Percentiles rank a stretch among this genome's conserved stretches.
These are phyloP conservation scores for Hypoxylon sp. DNA, from an alignment of 2,329 filamentous ascomycete genomes.

Conservation along the genomic window DNA sequence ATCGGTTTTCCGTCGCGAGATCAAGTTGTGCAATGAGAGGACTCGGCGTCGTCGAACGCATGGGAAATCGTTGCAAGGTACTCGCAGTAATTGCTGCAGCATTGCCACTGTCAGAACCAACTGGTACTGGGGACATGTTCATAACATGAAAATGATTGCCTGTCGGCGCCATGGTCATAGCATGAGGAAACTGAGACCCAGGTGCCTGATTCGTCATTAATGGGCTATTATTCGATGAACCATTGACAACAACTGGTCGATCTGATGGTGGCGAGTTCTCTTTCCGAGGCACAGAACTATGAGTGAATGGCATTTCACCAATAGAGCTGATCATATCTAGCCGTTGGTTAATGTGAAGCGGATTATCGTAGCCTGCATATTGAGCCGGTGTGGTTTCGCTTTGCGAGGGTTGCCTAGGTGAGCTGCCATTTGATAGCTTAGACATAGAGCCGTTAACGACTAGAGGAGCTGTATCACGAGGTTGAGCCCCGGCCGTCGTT, in stretches of 20 bases:
- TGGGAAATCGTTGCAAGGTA: slow-evolving; percentile 50
- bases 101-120: slow-evolving; percentile 45
- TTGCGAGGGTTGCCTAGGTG: slow-evolving; percentile 51
- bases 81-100: slow-evolving; percentile 24
- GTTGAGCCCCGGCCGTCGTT: slow-evolving; percentile 52
- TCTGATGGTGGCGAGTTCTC: slow-evolving; percentile 54
- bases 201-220: slow-evolving; percentile 31
- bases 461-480: slow-evolving; percentile 55
- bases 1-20: slow-evolving; percentile 64
- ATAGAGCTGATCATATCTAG: slow-evolving; percentile 46
- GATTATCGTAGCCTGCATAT: slow-evolving; percentile 56
- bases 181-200: slow-evolving; percentile 46
- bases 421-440: slow-evolving; percentile 49
- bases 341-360: slow-evolving; percentile 57
- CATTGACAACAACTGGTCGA: slow-evolving; percentile 65
- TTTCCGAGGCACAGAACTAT: slow-evolving; percentile 46
- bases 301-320: slow-evolving; percentile 43
- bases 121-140: slow-evolving; percentile 45
- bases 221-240: slow-evolving; percentile 42
- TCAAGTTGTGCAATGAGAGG: slow-evolving; percentile 69
- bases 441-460: slow-evolving; percentile 61
- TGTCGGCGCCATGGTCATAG: slow-evolving; percentile 50
- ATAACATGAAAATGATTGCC: slow-evolving; percentile 36
- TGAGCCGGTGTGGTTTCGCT: slow-evolving; percentile 51
- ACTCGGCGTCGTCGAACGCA: slow-evolving; percentile 62